Base-by-base conservation (phyloP, 2,329 filamentous ascomycete genomes). In the Sporothrix phasma region DNA sequence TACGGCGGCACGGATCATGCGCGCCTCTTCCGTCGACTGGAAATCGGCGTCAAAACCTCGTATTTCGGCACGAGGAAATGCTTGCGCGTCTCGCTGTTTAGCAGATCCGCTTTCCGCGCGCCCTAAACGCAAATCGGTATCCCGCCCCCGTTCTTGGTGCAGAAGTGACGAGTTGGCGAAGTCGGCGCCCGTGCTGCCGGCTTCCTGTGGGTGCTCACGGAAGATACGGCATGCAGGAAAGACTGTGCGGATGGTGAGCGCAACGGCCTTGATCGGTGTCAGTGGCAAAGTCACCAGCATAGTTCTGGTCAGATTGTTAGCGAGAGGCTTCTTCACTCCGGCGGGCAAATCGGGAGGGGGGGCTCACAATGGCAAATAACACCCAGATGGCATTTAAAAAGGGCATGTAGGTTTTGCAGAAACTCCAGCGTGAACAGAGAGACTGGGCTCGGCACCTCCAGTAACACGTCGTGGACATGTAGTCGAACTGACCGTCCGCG, bases 381-480 rank as follows among this genome's bases (percentile, higher is more conserved):
- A 47, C 94, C 94, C 61, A n/a, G 90, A 83, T 0, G 87, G 84
- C 67, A n/a, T n/a, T 85, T 89, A 53, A 99, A 80, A 6, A 97
- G 81, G 4, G 81, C 74, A 68, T 84, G 78, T 1, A 99, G 79
- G 5, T 88, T 85, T 61, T 82, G 75, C 49, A 99, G 76, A 71
- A 99, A 97, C 69, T 94, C 88, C 5, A 86, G 74, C 0, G 92
- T 97, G 76, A 99, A 99, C 7, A 99, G 84, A 7, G 87, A 80
- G 2, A 92, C n/a, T 85, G 0, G 94, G 94, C 74, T 97, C 94
- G 0, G 92, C 92, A 61, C 94, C 94, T 26, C 94, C 94, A 0
- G 94, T 99, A 74, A 99, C 26, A 99, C 94, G 70, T 99, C 94
- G 74, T 99, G 94, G 62, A 99, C 82, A 99, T 94, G 77, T 96